phyloP scores from a whole-genome alignment of 75 land plant species.

The Cupressus sempervirens region DNA sequence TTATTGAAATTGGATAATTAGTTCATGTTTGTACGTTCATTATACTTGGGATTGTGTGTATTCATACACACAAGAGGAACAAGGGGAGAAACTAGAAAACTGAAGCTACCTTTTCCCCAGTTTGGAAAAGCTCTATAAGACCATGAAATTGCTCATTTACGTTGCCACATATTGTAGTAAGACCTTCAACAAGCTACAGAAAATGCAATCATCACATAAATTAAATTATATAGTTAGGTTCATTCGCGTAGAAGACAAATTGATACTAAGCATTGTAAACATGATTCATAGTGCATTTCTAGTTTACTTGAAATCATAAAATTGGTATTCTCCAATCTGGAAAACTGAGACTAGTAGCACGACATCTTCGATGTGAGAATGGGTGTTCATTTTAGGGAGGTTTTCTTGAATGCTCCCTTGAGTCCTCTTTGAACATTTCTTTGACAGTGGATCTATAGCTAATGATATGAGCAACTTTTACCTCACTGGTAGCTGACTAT shows the following conservation, averaged over 20 bases:
- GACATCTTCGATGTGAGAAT: no score
- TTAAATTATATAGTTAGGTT: neutral
- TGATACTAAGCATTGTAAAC: neutral
- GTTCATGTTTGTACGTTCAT: neutral
- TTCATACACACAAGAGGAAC: neutral
- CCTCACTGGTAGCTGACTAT: no score
- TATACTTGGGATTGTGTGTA: neutral
- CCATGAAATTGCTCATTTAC: constrained; percentile 98
- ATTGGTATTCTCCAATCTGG: no score
- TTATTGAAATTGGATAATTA: neutral
- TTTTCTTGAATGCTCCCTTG: no score
- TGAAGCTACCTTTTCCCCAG: constrained; percentile 79
- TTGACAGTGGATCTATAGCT: no score
- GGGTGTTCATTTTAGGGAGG: no score
- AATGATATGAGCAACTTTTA: no score
- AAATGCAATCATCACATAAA: neutral
- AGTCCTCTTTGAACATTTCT: no score
- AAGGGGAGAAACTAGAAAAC: neutral
- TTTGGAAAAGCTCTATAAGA: constrained; percentile 89
- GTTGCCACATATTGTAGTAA: constrained; percentile 92
- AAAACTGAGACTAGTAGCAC: no score
- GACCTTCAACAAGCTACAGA: constrained; percentile 90
- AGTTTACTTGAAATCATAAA: no score
- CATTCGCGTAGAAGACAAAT: neutral
- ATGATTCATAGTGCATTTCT: no score